Conservation (phyloP, 2,329 filamentous ascomycete genomes). For the Apiospora kogelbergensis region DNA sequence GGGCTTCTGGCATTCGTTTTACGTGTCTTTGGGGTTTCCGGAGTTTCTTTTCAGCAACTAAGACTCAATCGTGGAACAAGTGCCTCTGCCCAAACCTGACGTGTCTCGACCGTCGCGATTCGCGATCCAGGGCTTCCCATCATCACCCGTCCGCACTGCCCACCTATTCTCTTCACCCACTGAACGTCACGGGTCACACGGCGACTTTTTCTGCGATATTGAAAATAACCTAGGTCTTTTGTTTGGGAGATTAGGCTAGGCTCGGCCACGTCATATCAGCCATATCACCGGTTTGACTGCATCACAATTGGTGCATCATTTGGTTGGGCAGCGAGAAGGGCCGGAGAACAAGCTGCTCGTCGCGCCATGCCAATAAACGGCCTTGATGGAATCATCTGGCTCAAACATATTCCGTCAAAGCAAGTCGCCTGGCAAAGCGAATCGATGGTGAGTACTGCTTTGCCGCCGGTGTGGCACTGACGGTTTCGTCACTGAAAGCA, state of each 20-base stretch:
- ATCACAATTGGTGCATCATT: neutral
- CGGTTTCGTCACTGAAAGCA: neutral
- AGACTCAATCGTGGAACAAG: conserved; percentile 23
- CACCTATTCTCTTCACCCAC: neutral
- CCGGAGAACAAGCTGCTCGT: neutral
- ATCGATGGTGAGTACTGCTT: neutral
- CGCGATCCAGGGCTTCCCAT: neutral
- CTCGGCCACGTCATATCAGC: neutral
- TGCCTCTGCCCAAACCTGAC: neutral
- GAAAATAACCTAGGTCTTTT: neutral
- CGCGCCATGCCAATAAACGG: neutral
- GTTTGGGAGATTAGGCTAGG: neutral
- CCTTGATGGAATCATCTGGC: neutral
- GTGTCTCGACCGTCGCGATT: neutral
- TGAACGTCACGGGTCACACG: neutral
- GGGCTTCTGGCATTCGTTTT: conserved; percentile 11
- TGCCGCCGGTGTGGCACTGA: neutral
- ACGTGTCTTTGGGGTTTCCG: conserved; percentile 19
- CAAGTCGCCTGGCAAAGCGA: neutral
- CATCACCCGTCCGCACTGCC: neutral
- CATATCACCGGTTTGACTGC: neutral
- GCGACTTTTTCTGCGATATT: neutral
- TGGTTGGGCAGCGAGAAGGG: conserved; percentile 1
- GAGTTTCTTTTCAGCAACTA: conserved; percentile 26
- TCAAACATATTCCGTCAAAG: neutral